Evolutionary conservation across 805 yeast genomes (phyloP).

Genomic region (Metschnikowia kunwiensis): DNA sequence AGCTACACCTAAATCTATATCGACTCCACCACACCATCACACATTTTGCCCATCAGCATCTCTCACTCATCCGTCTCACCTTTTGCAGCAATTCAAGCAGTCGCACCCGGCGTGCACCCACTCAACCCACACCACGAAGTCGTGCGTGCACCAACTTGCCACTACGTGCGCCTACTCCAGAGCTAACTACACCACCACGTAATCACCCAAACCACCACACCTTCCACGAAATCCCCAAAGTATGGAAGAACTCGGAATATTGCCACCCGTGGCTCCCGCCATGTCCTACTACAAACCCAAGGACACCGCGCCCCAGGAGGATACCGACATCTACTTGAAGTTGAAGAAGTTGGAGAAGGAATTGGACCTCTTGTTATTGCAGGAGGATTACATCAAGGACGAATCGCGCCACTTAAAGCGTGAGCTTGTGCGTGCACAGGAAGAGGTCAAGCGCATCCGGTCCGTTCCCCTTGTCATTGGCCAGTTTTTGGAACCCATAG

Average conservation of each 20-base stretch:
- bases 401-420: slow-evolving; percentile 95
- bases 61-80: no score
- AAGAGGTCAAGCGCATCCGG: slow-evolving; percentile 95
- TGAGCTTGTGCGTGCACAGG: slow-evolving; percentile 94
- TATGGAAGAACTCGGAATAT: slow-evolving; percentile 40
- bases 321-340: slow-evolving; percentile 71
- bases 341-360: slow-evolving; percentile 89
- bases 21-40: no score
- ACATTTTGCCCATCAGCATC: no score
- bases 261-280: slow-evolving; percentile 17
- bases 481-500: slow-evolving; percentile 95
- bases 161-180: no score
- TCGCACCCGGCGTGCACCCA: no score
- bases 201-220: no score
- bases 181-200: no score
- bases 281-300: slow-evolving; percentile 12
- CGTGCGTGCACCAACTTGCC: slow-evolving; percentile 3
- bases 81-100: no score
- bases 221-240: no score
- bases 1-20: no score
- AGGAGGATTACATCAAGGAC: slow-evolving; percentile 96
- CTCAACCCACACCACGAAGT: no score
- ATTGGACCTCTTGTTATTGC: slow-evolving; percentile 75
- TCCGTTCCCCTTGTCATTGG: slow-evolving; percentile 98
- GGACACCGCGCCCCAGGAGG: slow-evolving; percentile 27